Conservation (phyloP, 352 stramenopile species). For the Plasmopara viticola region DNA sequence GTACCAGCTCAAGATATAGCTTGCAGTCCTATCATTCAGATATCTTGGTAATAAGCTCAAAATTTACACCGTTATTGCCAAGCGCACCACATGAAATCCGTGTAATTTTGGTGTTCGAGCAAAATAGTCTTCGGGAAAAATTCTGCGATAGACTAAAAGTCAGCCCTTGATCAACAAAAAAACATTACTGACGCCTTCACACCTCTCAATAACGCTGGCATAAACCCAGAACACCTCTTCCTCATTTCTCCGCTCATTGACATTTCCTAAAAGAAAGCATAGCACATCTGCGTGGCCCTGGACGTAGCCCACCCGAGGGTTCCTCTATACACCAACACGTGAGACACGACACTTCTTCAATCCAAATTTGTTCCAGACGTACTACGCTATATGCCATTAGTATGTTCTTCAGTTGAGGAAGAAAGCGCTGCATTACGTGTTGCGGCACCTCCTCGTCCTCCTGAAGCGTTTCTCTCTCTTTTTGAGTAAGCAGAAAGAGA, state of each 20-base stretch:
- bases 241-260: slow-evolving; percentile 25
- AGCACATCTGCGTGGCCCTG: slow-evolving; percentile 68
- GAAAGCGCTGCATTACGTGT: slow-evolving; percentile 23
- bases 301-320: slow-evolving; percentile 66
- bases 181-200: not conserved
- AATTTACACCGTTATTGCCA: not conserved
- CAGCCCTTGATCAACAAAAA: not conserved
- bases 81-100: slow-evolving; percentile 59
- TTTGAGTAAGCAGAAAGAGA: slow-evolving; percentile 37
- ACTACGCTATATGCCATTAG: slow-evolving; percentile 55
- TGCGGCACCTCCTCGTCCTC: slow-evolving; percentile 19
- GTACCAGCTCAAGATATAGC: slow-evolving; percentile 46
- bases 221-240: slow-evolving; percentile 79
- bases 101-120: slow-evolving; percentile 56
- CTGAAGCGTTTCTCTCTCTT: slow-evolving; percentile 8
- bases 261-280: slow-evolving; percentile 58
- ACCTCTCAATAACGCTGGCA: slow-evolving; percentile 57
- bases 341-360: not conserved
- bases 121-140: slow-evolving; percentile 75
- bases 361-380: slow-evolving; percentile 2
- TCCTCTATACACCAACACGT: slow-evolving; percentile 28
- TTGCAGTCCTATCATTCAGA: slow-evolving; percentile 40
- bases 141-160: slow-evolving; percentile 19
- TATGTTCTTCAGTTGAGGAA: slow-evolving; percentile 46
- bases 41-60: not conserved